phyloP scores from a whole-genome alignment of 2,329 filamentous ascomycete species.

The Geoglossum cookeanum region DNA sequence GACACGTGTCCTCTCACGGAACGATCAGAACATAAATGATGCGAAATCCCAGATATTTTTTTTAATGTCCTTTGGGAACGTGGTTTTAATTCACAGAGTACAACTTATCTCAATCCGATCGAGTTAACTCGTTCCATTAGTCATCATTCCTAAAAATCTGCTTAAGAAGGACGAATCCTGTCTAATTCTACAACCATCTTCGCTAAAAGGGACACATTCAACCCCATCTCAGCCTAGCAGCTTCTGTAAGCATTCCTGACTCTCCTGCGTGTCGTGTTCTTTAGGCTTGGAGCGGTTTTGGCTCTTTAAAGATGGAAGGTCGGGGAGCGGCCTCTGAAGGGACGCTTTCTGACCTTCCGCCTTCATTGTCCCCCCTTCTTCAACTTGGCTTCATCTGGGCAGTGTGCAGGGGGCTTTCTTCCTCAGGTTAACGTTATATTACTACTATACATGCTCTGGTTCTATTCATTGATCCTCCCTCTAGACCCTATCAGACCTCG shows the following conservation, averaged over 20 bases:
- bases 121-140: neutral
- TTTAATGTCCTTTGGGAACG: neutral
- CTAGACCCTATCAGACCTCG: neutral
- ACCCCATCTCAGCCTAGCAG: neutral
- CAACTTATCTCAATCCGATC: neutral
- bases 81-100: too few species aligned
- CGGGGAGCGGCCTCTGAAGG: neutral
- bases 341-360: neutral
- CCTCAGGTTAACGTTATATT: neutral
- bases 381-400: neutral
- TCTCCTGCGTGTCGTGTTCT: neutral
- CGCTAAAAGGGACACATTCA: neutral
- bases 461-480: neutral
- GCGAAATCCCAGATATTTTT: neutral
- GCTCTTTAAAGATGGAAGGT: neutral
- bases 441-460: neutral
- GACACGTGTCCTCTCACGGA: neutral
- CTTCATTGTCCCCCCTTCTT: neutral
- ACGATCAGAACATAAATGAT: neutral
- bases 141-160: slow-evolving; percentile 1
- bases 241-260: neutral
- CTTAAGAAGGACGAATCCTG: neutral
- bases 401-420: neutral
- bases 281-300: neutral
- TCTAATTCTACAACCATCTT: neutral